Percentiles rank a stretch among this genome's conserved stretches.
Conservation (phyloP, 257 asterid species). For the Cynanchum wilfordii region DNA sequence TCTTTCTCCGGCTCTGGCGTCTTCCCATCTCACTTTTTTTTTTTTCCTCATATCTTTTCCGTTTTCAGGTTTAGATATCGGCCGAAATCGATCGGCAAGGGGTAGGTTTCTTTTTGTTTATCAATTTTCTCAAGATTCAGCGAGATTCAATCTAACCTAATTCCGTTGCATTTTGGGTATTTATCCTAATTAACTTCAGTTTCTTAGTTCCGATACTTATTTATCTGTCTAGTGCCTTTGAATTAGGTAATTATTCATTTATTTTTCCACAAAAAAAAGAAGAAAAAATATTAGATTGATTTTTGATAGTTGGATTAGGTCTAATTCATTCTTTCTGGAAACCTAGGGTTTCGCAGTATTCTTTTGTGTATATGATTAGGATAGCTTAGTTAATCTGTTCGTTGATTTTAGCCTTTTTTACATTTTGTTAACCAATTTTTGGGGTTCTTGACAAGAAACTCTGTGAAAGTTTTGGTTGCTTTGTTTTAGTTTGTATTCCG, state of each 20-base stretch:
- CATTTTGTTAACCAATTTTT: slow-evolving; percentile 7
- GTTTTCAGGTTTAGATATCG: slow-evolving; percentile 3
- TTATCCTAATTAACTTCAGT: neutral
- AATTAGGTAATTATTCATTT: slow-evolving; percentile 11
- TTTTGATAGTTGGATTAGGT: neutral
- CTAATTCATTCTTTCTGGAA: slow-evolving; percentile 4
- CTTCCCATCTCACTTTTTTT: slow-evolving; percentile 21
- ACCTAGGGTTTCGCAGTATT: slow-evolving; percentile 26
- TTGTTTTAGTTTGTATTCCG: slow-evolving; percentile 71
- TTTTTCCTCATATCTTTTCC: neutral
- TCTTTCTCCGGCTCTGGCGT: slow-evolving; percentile 8
- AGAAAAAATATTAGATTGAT: neutral
- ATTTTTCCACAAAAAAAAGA: neutral
- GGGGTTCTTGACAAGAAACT: slow-evolving; percentile 51
- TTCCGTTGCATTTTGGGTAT: neutral
- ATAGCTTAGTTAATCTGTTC: slow-evolving; percentile 18
- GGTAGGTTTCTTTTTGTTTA: neutral
- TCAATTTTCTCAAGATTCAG: neutral
- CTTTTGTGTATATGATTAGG: slow-evolving; percentile 18
- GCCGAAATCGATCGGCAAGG: slow-evolving; percentile 19
- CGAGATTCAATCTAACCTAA: neutral
- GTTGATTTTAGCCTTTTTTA: neutral
- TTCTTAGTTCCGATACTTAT: too few relatives aligned
- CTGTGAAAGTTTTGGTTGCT: slow-evolving; percentile 86
- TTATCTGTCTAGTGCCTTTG: slow-evolving; percentile 27